Percentiles rank a stretch among this genome's conserved stretches.
These are phyloP conservation scores for Pestalotiopsis sp. DNA, from an alignment of 2,329 filamentous ascomycete species.

Conservation along the genomic window DNA sequence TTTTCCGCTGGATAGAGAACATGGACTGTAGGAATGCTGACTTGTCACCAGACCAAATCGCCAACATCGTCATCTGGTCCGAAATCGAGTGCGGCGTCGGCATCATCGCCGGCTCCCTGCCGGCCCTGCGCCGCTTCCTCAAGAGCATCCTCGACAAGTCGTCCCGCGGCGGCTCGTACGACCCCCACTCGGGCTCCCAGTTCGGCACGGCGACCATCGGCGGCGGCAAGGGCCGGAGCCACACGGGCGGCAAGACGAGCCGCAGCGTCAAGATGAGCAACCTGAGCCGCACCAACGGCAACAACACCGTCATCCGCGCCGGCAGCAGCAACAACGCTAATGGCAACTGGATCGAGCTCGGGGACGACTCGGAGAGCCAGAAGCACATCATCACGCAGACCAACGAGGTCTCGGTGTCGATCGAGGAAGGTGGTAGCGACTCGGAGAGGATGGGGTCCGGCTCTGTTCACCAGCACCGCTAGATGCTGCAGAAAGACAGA, in stretches of 20 bases:
- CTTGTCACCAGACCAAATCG: constrained; percentile 1
- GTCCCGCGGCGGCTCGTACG: not conserved
- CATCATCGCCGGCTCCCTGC: constrained; percentile 28
- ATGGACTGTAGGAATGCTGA: not conserved
- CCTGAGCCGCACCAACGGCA: not conserved
- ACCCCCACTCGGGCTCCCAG: not conserved
- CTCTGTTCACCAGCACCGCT: not conserved
- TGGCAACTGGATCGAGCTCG: not conserved
- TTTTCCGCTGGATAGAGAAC: not conserved
- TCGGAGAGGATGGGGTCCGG: not conserved
- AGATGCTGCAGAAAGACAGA: not conserved
- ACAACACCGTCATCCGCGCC: not conserved
- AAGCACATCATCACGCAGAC: constrained; percentile 7
- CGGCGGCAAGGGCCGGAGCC: not conserved
- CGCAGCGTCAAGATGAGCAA: not conserved
- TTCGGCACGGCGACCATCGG: not conserved
- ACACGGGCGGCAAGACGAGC: not conserved
- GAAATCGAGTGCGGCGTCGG: constrained; percentile 29
- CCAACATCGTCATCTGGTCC: constrained; percentile 27
- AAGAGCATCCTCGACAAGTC: constrained; percentile 14
- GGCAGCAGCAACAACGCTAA: no score
- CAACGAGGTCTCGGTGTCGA: not conserved
- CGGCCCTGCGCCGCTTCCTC: constrained; percentile 27
- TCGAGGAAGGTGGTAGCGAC: not conserved
- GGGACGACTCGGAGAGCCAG: constrained; percentile 4